Evolutionary conservation across 202 grass and related monocot species (phyloP).

Genomic region (Carex sylvatica): DNA sequence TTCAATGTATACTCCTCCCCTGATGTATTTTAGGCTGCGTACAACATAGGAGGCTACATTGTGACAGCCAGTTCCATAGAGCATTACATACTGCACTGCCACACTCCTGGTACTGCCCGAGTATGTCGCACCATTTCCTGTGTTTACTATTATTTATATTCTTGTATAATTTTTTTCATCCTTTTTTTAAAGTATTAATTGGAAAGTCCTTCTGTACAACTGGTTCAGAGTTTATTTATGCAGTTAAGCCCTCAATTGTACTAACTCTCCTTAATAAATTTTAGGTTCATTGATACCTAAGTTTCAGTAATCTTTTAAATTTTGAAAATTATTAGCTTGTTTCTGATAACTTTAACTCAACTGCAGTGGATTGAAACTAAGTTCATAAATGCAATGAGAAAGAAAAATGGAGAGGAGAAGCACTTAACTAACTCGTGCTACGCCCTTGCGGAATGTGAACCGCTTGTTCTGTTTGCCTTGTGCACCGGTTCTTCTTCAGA

Average conservation of each 20-base stretch:
- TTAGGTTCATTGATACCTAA: not conserved
- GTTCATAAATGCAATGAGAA: slow-evolving; percentile 57
- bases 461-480: slow-evolving; percentile 66
- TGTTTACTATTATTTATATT: not conserved
- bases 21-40: slow-evolving; percentile 56
- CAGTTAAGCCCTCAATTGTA: not conserved
- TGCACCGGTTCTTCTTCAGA: slow-evolving; percentile 82
- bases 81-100: slow-evolving; percentile 54
- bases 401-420: slow-evolving; percentile 71
- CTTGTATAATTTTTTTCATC: not conserved
- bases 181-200: not conserved
- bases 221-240: not conserved
- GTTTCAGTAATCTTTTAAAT: not conserved
- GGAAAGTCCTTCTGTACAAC: not conserved
- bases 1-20: not conserved
- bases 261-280: not conserved
- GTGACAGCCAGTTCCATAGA: slow-evolving; percentile 79
- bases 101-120: slow-evolving; percentile 50
- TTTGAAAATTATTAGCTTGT: not conserved
- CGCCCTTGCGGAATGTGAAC: slow-evolving; percentile 51
- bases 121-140: slow-evolving; percentile 33
- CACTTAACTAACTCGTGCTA: slow-evolving; percentile 59
- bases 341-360: not conserved
- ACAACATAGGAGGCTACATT: slow-evolving; percentile 67
- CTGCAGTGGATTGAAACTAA: slow-evolving; percentile 81